These are phyloP conservation scores for Bipolaris sorokiniana DNA, from an alignment of 2,329 filamentous ascomycete genomes.

Conservation along the genomic window DNA sequence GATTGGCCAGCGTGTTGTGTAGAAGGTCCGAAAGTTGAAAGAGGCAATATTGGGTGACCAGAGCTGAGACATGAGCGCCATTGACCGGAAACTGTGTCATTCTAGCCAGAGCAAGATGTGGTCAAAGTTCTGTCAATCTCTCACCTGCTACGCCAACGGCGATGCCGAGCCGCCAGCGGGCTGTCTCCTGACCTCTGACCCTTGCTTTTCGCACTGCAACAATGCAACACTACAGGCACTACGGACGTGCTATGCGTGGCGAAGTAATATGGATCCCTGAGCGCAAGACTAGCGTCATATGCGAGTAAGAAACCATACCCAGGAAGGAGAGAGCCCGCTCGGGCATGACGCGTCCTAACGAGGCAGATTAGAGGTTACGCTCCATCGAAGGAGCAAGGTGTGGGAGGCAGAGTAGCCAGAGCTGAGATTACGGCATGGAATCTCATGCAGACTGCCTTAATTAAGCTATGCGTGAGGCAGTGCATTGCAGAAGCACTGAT, in stretches of 20 bases:
- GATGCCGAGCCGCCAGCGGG: background rate
- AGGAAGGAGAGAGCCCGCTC: background rate
- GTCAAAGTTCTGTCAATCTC: background rate
- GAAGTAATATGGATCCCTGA: background rate
- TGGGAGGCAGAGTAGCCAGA: background rate
- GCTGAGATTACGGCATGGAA: slow-evolving; percentile 1
- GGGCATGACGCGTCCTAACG: background rate
- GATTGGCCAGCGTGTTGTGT: slow-evolving; percentile 3
- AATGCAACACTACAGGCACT: slow-evolving; percentile 3
- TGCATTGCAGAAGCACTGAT: no score
- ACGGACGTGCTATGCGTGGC: background rate
- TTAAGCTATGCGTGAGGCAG: no score
- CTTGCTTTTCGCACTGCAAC: background rate
- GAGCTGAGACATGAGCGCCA: slow-evolving; percentile 7
- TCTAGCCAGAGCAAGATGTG: slow-evolving; percentile 2
- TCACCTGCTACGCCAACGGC: background rate
- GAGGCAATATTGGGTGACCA: slow-evolving; percentile 1
- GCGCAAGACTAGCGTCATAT: background rate
- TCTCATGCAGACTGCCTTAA: no score
- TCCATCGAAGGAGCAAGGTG: background rate
- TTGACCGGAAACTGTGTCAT: slow-evolving; percentile 4
- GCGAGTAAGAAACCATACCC: background rate
- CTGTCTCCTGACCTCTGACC: background rate
- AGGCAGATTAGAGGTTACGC: background rate
- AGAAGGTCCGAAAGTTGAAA: slow-evolving; percentile 7